A percentile compares a stretch with the other conserved stretches of the same genome.
phyloP scores from a whole-genome alignment of 192 early-diverging fungal genomes.

The Funneliformis geosporum region DNA sequence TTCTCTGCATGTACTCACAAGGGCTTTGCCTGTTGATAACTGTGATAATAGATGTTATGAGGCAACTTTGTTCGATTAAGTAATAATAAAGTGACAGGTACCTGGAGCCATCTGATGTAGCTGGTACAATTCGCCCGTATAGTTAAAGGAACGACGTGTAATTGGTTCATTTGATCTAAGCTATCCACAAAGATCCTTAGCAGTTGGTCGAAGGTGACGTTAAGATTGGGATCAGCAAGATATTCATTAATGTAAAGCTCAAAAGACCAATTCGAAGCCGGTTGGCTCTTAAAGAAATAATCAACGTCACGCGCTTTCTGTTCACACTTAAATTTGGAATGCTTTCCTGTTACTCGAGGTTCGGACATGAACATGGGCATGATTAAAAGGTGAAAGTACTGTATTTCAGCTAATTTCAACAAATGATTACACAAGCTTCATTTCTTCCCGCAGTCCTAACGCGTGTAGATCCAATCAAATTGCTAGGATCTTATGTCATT shows the following conservation, averaged over 20 bases:
- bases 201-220: conserved; percentile 8
- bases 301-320: not conserved
- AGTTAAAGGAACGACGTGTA: conserved; percentile 15
- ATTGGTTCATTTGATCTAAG: conserved; percentile 19
- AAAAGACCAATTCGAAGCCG: conserved; percentile 30
- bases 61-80: conserved; percentile 10
- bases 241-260: conserved; percentile 18
- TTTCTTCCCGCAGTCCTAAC: too few species aligned
- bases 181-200: conserved; percentile 23
- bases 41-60: conserved; percentile 32
- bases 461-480: not conserved
- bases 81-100: not conserved
- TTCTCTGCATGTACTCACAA: not conserved
- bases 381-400: not conserved
- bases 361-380: not conserved
- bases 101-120: conserved; percentile 18
- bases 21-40: conserved; percentile 10
- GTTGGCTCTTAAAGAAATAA: conserved; percentile 22
- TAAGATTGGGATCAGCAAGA: not conserved
- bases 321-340: conserved; percentile 24
- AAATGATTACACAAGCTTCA: too few species aligned
- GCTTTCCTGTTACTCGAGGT: not conserved
- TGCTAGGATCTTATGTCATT: not conserved
- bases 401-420: too few species aligned
- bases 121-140: not conserved